A percentile compares a stretch with the other conserved stretches of the same genome.
These are phyloP conservation scores for Conringia planisiliqua DNA, from an alignment of 345 rosid species.

Conservation along the genomic window DNA sequence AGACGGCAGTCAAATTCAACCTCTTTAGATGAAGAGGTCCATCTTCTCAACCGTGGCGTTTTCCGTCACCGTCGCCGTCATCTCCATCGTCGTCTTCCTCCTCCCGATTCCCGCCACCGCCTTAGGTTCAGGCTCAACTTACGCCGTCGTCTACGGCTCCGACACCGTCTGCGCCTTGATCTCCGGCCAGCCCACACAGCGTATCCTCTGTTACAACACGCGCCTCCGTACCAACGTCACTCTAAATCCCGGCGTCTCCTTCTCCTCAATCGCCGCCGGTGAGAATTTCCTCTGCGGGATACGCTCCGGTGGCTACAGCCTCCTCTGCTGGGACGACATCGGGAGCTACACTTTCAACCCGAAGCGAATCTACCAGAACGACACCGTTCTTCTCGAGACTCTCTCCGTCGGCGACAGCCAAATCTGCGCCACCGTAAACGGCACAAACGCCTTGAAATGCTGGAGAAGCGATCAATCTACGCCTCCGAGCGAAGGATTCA, in stretches of 20 bases:
- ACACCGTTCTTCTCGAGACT: conserved; percentile 34
- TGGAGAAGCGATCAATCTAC: conserved; percentile 43
- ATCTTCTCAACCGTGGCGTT: conserved; percentile 29
- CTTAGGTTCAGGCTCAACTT: conserved; percentile 68
- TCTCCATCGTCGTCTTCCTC: neutral
- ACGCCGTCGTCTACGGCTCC: conserved; percentile 55
- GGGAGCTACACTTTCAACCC: conserved; percentile 17
- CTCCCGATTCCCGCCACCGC: conserved; percentile 29
- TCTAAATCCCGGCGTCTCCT: conserved; percentile 51
- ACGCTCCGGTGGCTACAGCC: conserved; percentile 53
- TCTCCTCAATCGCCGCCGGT: conserved; percentile 68
- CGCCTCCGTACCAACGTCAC: conserved; percentile 25
- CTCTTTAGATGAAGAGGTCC: conserved; percentile 50
- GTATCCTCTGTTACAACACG: conserved; percentile 46
- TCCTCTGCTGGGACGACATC: conserved; percentile 62
- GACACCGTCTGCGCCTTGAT: conserved; percentile 64
- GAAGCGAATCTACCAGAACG: conserved; percentile 49
- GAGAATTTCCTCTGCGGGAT: conserved; percentile 58
- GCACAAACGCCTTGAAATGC: conserved; percentile 42
- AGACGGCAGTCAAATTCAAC: conserved; percentile 28
- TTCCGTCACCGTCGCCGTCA: conserved; percentile 18
- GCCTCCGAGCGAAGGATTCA: conserved; percentile 23
- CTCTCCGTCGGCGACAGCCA: conserved; percentile 65
- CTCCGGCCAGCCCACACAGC: conserved; percentile 39
- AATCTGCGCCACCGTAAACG: conserved; percentile 56